A percentile compares a stretch with the other conserved stretches of the same genome.
Evolutionary conservation across 2,329 filamentous ascomycete genomes (phyloP).

Genomic region (Pseudocercospora pini-densiflorae): DNA sequence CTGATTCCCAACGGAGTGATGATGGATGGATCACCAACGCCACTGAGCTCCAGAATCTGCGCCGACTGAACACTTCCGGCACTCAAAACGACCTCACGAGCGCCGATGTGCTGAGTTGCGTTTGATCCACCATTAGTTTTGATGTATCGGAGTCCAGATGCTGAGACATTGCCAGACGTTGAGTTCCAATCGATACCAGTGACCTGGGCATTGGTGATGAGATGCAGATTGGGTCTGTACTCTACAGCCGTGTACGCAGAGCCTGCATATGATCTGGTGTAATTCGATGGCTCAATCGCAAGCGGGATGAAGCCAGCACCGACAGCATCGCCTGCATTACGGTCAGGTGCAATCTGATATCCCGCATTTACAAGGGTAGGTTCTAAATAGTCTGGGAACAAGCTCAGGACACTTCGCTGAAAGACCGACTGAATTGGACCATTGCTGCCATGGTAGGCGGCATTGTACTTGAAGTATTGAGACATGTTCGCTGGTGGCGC

Average conservation of each 20-base stretch:
- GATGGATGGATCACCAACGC: conserved; percentile 52
- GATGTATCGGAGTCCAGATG: not conserved
- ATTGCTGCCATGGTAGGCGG: conserved; percentile 1
- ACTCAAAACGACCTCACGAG: conserved; percentile 54
- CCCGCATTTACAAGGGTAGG: conserved; percentile 30
- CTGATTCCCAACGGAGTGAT: conserved; percentile 34
- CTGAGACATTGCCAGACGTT: not conserved
- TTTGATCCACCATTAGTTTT: not conserved
- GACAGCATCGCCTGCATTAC: not conserved
- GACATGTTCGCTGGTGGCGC: conserved; percentile 15
- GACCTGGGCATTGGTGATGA: conserved; percentile 10
- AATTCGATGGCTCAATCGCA: not conserved
- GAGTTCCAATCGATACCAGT: not conserved
- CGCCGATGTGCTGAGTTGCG: not conserved
- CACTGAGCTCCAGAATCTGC: conserved; percentile 64
- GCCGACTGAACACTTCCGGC: conserved; percentile 62
- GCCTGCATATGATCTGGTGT: conserved; percentile 35
- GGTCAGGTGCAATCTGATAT: conserved; percentile 21
- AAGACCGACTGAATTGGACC: conserved; percentile 16
- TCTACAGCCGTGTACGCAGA: conserved; percentile 25
- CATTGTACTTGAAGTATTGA: conserved; percentile 7
- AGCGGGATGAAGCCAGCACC: not conserved
- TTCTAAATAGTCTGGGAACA: conserved; percentile 15
- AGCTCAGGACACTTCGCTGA: conserved; percentile 7
- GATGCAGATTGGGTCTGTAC: conserved; percentile 35